A percentile compares a stretch with the other conserved stretches of the same genome.
Conservation (phyloP, 805 yeast species). For the Metschnikowia matae region DNA sequence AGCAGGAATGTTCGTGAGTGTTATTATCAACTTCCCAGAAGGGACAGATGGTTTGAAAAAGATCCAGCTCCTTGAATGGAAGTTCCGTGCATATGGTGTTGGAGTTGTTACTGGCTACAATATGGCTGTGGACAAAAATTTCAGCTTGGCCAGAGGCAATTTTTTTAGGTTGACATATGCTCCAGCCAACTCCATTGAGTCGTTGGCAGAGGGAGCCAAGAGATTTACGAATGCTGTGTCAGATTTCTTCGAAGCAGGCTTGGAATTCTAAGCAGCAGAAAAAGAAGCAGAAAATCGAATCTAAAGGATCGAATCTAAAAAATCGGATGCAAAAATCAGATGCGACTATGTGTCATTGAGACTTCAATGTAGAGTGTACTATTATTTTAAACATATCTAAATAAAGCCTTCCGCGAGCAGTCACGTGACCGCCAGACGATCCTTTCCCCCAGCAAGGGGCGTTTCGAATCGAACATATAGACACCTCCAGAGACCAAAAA, state of each 20-base stretch:
- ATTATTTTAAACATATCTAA: too few relatives aligned
- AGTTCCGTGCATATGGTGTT: slow-evolving; percentile 14
- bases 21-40: slow-evolving; percentile 13
- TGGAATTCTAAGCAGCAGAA: slow-evolving; percentile 7
- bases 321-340: too few relatives aligned
- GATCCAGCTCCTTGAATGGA: slow-evolving; percentile 12
- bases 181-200: slow-evolving; percentile 24
- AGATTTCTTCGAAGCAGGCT: slow-evolving; percentile 13
- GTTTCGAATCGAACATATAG: background rate
- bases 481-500: background rate
- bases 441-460: background rate
- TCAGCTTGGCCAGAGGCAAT: slow-evolving; percentile 11
- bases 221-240: slow-evolving; percentile 13
- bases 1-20: slow-evolving; percentile 25
- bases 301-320: too few relatives aligned
- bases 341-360: too few relatives aligned
- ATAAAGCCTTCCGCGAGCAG: background rate
- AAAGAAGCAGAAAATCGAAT: background rate
- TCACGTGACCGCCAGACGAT: background rate
- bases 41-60: slow-evolving; percentile 9
- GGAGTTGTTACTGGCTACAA: slow-evolving; percentile 17
- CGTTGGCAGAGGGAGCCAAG: slow-evolving; percentile 10
- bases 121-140: slow-evolving; percentile 18
- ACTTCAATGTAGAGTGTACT: too few relatives aligned
- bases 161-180: slow-evolving; percentile 22